phyloP scores from a whole-genome alignment of 805 yeast genomes.

The Lipomyces chichibuensis region DNA sequence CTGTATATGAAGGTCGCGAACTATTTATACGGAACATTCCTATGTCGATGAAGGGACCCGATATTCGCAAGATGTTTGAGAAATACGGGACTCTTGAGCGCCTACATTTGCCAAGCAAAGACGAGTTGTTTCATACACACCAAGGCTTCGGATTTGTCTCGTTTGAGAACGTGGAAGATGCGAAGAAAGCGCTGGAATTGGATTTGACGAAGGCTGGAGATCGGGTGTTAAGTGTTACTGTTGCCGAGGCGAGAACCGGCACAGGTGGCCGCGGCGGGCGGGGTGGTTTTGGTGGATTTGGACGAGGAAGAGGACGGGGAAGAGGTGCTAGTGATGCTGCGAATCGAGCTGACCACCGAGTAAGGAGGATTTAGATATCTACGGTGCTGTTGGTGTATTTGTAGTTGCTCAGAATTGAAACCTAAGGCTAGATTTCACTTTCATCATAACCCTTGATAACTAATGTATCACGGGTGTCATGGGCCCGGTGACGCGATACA shows the following conservation, averaged over 20 bases:
- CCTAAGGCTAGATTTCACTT: too few relatives aligned
- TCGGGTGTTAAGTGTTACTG: slow-evolving; percentile 53
- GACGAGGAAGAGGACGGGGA: slow-evolving; percentile 17
- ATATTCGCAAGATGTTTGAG: slow-evolving; percentile 50
- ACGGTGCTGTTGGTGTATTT: too few relatives aligned
- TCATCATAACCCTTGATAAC: too few relatives aligned
- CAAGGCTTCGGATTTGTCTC: slow-evolving; percentile 71
- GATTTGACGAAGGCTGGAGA: slow-evolving; percentile 52
- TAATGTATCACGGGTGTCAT: too few relatives aligned
- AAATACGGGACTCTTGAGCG: slow-evolving; percentile 58
- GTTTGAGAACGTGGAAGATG: slow-evolving; percentile 51
- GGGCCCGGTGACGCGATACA: too few relatives aligned
- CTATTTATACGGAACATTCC: slow-evolving; percentile 59
- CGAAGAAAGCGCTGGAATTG: slow-evolving; percentile 52
- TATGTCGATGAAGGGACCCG: slow-evolving; percentile 49
- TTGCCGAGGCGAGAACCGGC: slow-evolving; percentile 44
- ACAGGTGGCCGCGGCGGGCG: not conserved
- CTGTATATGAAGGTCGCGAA: slow-evolving; percentile 60
- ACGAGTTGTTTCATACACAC: slow-evolving; percentile 44
- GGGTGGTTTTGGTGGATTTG: slow-evolving; percentile 4
- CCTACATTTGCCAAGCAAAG: slow-evolving; percentile 49
- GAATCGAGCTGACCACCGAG: slow-evolving; percentile 1
- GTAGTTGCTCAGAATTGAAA: too few relatives aligned
- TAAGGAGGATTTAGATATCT: not conserved
- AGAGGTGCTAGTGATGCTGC: slow-evolving; percentile 5